Percentiles rank a stretch among this genome's conserved stretches.
Conservation (phyloP, 345 rosid genomes). For the Citrus inodora region DNA sequence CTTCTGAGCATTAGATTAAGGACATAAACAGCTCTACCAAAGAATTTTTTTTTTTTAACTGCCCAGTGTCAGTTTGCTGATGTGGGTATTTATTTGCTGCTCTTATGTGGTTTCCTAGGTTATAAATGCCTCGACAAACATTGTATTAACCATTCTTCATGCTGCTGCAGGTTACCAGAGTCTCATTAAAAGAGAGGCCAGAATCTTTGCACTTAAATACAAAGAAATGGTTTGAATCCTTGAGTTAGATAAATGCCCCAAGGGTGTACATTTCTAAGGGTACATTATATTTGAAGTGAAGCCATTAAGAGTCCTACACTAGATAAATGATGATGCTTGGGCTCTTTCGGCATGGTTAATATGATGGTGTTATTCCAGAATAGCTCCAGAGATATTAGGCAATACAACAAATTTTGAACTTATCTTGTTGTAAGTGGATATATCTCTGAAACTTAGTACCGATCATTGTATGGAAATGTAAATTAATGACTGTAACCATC, state of each 20-base stretch:
- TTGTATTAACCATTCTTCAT: not conserved
- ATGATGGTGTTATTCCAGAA: not conserved
- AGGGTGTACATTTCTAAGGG: not conserved
- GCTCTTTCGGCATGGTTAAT: not conserved
- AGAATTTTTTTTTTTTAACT: not conserved
- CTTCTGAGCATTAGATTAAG: not conserved
- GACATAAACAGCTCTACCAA: not conserved
- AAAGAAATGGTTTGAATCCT: conserved; percentile 3
- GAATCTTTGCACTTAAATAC: not conserved
- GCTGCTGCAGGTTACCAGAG: conserved; percentile 73
- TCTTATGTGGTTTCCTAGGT: not conserved
- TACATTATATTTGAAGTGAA: conserved; percentile 3
- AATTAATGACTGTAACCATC: not conserved
- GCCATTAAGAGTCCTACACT: not conserved
- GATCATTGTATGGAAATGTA: not conserved
- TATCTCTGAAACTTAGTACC: not conserved
- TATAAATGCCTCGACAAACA: not conserved
- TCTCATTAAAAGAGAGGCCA: conserved; percentile 47
- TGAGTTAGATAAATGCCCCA: conserved; percentile 2
- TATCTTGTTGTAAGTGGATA: not conserved
- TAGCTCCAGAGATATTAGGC: not conserved
- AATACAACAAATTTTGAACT: not conserved
- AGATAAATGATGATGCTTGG: not conserved
- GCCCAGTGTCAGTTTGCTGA: not conserved
- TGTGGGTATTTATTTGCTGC: not conserved